Percentiles rank a stretch among this genome's conserved stretches.
Evolutionary conservation across 2,329 filamentous ascomycete genomes (phyloP).

Genomic region (Lachnellula suecica): DNA sequence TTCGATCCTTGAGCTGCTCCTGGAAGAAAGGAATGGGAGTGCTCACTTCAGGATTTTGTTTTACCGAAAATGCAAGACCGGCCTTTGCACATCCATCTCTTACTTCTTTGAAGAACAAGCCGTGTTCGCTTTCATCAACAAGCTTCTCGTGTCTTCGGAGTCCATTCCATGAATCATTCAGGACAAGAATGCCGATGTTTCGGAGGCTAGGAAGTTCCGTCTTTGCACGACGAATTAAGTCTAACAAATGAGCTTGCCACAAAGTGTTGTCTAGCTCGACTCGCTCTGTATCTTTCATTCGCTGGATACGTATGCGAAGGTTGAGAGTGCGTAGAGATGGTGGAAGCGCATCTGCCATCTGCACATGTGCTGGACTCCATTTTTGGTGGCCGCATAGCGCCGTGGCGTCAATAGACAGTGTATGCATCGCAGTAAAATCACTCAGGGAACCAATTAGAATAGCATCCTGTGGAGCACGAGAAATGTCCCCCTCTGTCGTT

Average conservation of each 20-base stretch:
- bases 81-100: conserved; percentile 1
- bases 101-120: not conserved
- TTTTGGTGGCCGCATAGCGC: conserved; percentile 13
- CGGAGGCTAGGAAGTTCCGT: not conserved
- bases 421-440: conserved; percentile 4
- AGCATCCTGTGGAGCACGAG: not conserved
- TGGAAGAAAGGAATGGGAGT: conserved; percentile 8
- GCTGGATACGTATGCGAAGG: not conserved
- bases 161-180: not conserved
- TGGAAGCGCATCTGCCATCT: conserved; percentile 7
- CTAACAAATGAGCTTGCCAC: not conserved
- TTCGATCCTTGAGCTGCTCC: conserved; percentile 6
- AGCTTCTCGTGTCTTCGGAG: not conserved
- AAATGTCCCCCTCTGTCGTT: not conserved
- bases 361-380: conserved; percentile 3
- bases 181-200: not conserved
- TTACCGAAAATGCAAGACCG: conserved; percentile 1
- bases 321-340: conserved; percentile 5
- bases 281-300: not conserved
- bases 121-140: not conserved
- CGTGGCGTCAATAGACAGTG: conserved; percentile 11
- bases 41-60: not conserved
- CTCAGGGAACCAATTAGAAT: conserved; percentile 14
- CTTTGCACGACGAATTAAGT: not conserved
- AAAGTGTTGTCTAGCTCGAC: conserved; percentile 1